Base-by-base conservation (phyloP, 2,329 filamentous ascomycete species). In the Plenodomus lindquistii region DNA sequence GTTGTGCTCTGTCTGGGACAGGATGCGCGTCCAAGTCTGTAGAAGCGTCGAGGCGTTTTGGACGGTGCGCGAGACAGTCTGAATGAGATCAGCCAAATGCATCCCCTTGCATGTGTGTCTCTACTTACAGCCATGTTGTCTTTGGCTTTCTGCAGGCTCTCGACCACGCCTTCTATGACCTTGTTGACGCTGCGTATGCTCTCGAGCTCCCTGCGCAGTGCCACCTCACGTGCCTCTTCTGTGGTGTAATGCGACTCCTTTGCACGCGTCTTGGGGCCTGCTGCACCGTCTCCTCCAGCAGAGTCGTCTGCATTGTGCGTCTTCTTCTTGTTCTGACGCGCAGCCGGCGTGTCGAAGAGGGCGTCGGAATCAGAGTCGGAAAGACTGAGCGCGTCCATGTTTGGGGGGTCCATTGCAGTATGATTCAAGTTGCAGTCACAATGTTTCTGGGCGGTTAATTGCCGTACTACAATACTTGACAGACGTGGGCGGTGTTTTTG, bases 1-100 rank as follows among this genome's bases (percentile, higher is more conserved):
- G 69, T 96, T 97, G 74, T 99, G 94, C 74, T 99, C 94, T 4
- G 94, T 97, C 73, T 99, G 94, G 6, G 91, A 94, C 11, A 99
- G 83, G 58, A 99, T 97, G 43, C 91, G 86, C 8, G 91, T 96
- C 93, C 93, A 99, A 15, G 92, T 96, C 63, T 95, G 91, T 24
- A 99, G 85, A 13, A 99, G 82, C 1, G 88, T 89, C 13, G 92
- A 95, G 3, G 94, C 91, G 46, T 92, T 93, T 58, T 83, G 82
- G 36, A 97, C 91, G 2, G 94, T 97, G 53, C 83, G 82, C 44
- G 88, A 88, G 29, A 97, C 92, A 19, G 88, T 95, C 88, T 89
- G 54, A 8, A 6, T 24, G 10, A 18, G 1, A 37, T 67, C 24
- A 63, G 52, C 38, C 41, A 37, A 21, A 37, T 24, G 9, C 8